These are phyloP conservation scores for Blastocystis sp. DNA, from an alignment of 352 stramenopile genomes.

Conservation along the genomic window DNA sequence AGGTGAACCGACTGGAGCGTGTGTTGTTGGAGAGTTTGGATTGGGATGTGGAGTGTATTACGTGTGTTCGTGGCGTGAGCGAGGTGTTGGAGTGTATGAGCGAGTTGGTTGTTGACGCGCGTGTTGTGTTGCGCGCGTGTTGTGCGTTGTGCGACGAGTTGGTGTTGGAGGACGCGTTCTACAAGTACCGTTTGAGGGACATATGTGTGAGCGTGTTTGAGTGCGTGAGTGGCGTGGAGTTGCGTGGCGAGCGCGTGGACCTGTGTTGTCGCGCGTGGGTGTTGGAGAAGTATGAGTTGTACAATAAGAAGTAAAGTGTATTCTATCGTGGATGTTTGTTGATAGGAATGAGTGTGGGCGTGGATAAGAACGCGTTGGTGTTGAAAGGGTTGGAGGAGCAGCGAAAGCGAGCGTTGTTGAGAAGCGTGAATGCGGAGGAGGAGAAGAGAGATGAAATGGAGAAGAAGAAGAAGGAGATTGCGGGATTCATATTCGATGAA, in stretches of 20 bases:
- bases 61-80: not conserved
- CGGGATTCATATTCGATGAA: constrained; percentile 23
- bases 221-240: not conserved
- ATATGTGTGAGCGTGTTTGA: not conserved
- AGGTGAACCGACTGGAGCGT: not conserved
- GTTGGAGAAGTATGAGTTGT: not conserved
- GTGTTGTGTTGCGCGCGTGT: not conserved
- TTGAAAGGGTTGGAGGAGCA: constrained; percentile 22
- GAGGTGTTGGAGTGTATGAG: not conserved
- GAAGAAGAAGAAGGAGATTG: not conserved
- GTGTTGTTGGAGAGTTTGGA: not conserved
- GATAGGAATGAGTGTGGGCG: not conserved
- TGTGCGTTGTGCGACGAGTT: not conserved
- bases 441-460: not conserved
- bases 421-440: too few relatives aligned
- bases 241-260: not conserved
- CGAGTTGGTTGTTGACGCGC: not conserved
- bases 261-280: not conserved
- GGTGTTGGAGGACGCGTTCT: not conserved
- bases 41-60: not conserved
- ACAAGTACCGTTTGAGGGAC: not conserved
- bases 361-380: not conserved
- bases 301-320: too few relatives aligned
- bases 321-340: not conserved
- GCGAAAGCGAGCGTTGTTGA: not conserved